Percentiles rank a stretch among this genome's conserved stretches.
These are phyloP conservation scores for Cicer pinnatifidum DNA, from an alignment of 306 rosid genomes.

Conservation along the genomic window DNA sequence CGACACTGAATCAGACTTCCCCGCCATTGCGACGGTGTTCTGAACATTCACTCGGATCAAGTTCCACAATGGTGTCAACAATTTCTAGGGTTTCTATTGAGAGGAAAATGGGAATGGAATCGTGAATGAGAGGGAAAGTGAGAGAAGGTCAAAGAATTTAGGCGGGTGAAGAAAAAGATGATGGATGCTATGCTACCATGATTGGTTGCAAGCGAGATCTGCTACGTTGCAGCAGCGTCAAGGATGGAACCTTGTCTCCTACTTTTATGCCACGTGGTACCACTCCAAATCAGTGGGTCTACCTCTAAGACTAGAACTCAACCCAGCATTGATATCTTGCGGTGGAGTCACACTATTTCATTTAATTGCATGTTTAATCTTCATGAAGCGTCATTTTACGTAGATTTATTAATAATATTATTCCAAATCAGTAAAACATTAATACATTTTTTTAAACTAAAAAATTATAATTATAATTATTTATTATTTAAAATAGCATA, in stretches of 20 bases:
- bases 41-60: slow-evolving; percentile 45
- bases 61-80: neutral
- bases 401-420: too few relatives aligned
- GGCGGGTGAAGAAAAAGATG: slow-evolving; percentile 50
- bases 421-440: too few relatives aligned
- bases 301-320: too few relatives aligned
- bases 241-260: slow-evolving; percentile 35
- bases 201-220: slow-evolving; percentile 33
- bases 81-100: slow-evolving; percentile 27
- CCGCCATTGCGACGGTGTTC: slow-evolving; percentile 60
- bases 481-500: too few relatives aligned
- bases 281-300: neutral
- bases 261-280: slow-evolving; percentile 44
- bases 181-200: slow-evolving; percentile 23
- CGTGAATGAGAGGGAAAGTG: neutral
- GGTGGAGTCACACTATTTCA: too few relatives aligned
- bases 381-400: too few relatives aligned
- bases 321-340: too few relatives aligned
- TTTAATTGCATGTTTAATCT: too few relatives aligned
- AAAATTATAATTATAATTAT: too few relatives aligned
- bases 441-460: too few relatives aligned
- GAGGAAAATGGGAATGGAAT: slow-evolving; percentile 26
- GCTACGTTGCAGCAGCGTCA: slow-evolving; percentile 51
- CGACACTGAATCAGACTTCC: slow-evolving; percentile 61
- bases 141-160: slow-evolving; percentile 52